phyloP scores from a whole-genome alignment of 2,329 filamentous ascomycete genomes.

The Orbilia oligospora region DNA sequence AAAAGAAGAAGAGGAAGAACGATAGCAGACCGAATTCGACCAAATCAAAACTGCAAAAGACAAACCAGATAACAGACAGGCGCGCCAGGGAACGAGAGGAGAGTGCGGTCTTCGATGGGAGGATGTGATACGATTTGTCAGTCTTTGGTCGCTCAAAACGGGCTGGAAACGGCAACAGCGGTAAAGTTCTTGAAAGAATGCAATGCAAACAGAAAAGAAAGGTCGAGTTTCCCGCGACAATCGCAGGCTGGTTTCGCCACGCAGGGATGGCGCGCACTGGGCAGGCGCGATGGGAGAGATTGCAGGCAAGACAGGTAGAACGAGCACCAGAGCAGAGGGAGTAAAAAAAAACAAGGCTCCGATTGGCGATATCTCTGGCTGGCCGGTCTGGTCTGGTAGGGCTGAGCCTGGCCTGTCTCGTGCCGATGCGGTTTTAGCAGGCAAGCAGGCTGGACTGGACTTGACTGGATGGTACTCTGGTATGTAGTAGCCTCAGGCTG shows the following conservation, averaged over 20 bases:
- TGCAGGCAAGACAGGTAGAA: constrained; percentile 5
- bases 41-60: background rate
- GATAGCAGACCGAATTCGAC: background rate
- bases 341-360: constrained; percentile 23
- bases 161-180: constrained; percentile 36
- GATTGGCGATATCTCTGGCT: constrained; percentile 51
- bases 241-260: constrained; percentile 35
- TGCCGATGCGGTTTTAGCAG: constrained; percentile 37
- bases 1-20: background rate
- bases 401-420: constrained; percentile 35
- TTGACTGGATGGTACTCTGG: constrained; percentile 3
- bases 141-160: constrained; percentile 33
- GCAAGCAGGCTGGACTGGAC: constrained; percentile 14
- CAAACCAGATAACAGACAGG: background rate
- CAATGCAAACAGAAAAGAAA: constrained; percentile 28
- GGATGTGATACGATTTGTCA: constrained; percentile 37
- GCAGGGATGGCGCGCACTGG: constrained; percentile 31
- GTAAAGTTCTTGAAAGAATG: constrained; percentile 28
- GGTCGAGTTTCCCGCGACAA: constrained; percentile 38
- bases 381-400: constrained; percentile 19
- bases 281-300: constrained; percentile 18
- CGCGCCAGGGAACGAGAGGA: constrained; percentile 15
- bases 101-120: constrained; percentile 19
- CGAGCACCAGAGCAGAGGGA: background rate
- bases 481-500: constrained; percentile 12